phyloP scores from a whole-genome alignment of 176 grass and related monocot species.

The Phoenix dactylifera region DNA sequence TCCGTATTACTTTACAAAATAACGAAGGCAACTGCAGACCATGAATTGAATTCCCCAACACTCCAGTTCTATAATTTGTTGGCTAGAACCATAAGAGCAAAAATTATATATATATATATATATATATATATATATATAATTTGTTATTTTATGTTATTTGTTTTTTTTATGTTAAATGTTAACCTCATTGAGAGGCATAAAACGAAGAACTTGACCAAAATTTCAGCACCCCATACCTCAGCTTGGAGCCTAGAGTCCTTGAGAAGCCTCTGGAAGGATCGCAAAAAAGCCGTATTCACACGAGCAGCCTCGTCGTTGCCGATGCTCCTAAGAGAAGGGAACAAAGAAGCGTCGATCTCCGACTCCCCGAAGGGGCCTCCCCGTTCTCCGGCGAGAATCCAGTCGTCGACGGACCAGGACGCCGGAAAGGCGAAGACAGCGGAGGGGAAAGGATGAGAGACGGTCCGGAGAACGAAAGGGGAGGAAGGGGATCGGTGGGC shows the following conservation, averaged over 20 bases:
- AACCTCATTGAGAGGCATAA: neutral
- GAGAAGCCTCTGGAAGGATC: slow-evolving; percentile 45
- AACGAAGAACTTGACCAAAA: no score
- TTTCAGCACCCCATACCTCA: slow-evolving; percentile 28
- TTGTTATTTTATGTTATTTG: no score
- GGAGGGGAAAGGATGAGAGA: slow-evolving; percentile 43
- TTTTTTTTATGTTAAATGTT: no score
- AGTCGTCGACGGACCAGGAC: slow-evolving; percentile 59
- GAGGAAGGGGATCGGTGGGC: slow-evolving; percentile 18
- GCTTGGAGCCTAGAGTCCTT: slow-evolving; percentile 33
- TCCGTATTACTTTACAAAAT: no score
- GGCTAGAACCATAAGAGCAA: no score
- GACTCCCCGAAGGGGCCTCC: slow-evolving; percentile 50
- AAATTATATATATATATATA: no score
- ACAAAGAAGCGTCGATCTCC: slow-evolving; percentile 59
- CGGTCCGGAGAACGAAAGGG: slow-evolving; percentile 47
- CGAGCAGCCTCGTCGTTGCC: slow-evolving; percentile 51
- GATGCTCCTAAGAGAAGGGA: slow-evolving; percentile 65
- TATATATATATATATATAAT: no score
- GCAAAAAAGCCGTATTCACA: slow-evolving; percentile 56
- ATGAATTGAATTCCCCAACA: no score
- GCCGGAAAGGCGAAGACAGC: slow-evolving; percentile 56
- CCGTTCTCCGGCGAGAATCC: slow-evolving; percentile 23
- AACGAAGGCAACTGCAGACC: no score
- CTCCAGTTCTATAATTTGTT: no score